Evolutionary conservation across 2,329 filamentous ascomycete genomes (phyloP), one percentile per base, ranked within the genome.

Genomic region (Pyrenochaeta sp.): DNA sequence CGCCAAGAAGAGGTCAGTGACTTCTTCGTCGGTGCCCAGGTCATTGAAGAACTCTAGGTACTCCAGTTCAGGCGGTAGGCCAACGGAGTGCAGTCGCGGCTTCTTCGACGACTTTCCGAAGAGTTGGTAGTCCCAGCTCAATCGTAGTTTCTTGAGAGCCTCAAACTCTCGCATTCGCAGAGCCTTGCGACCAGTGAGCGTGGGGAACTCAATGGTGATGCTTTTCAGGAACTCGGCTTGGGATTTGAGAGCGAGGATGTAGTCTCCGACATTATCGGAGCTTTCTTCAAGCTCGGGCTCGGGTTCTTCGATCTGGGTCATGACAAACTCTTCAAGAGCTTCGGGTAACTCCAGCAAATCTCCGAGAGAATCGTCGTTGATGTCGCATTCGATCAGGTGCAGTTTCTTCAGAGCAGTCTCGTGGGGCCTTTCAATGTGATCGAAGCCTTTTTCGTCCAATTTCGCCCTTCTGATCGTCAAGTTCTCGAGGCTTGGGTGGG

Each of bases 121-220:
- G 0, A 67, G 50, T 34, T 67, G 64, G 28, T 67, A 63, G 28
- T 67, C 64, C 61, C 61, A 65, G 14, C 61, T 66, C 18, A 67
- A 36, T 1, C 63, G 61, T 6, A 67, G 29, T 17, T 54, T 58
- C 24, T 55, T 61, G 2, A 67, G 41, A 5, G 51, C 47, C 11
- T 41, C 54, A 13, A 67, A 67, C 7, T 64, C 59, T 36, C 64
- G 51, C 50, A 67, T 57, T 9, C 64, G 56, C 27, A 67, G 22
- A 2, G 61, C 56, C 21, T 63, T 65, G n/a, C 63, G 56, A 19
- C 61, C 59, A 27, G 56, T 55, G 19, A 67, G 39, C 0, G 57
- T 57, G 2, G 64, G 61, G 6, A 53, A 61, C 31, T 67, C 63
- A 34, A 67, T 63, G 1, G 63, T 66, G 9, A 67, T 57, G 44